Percentiles rank a stretch among this genome's conserved stretches.
phyloP scores from a whole-genome alignment of 768 basidiomycete species.

The Xerocomellus dryophilus region DNA sequence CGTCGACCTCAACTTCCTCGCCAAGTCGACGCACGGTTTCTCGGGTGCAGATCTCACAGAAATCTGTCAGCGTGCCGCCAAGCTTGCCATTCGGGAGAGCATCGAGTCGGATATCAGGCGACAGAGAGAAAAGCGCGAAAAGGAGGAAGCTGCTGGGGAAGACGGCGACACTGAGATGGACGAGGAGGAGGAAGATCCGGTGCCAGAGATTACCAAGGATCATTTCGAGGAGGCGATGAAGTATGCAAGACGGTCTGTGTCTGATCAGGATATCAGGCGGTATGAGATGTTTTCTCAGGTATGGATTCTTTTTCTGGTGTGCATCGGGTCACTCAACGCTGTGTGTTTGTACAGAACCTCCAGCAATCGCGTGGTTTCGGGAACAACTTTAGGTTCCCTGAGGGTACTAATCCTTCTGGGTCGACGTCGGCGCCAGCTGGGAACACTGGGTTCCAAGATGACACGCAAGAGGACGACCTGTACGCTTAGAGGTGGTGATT shows the following conservation, averaged over 20 bases:
- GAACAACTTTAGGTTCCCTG: slow-evolving; percentile 98
- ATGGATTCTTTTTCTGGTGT: slow-evolving; percentile 20
- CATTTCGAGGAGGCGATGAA: slow-evolving; percentile 99
- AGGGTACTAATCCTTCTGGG: slow-evolving; percentile 44
- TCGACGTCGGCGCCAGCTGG: slow-evolving; percentile 45
- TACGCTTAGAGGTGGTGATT: slow-evolving; percentile 56
- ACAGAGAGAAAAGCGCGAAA: slow-evolving; percentile 75
- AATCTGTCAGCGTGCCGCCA: slow-evolving; percentile 96
- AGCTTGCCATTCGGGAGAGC: slow-evolving; percentile 91
- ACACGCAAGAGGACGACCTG: slow-evolving; percentile 85
- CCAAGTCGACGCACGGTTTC: slow-evolving; percentile 94
- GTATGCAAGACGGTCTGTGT: slow-evolving; percentile 94
- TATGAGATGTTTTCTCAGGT: slow-evolving; percentile 99
- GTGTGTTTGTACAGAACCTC: slow-evolving; percentile 56
- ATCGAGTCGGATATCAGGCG: slow-evolving; percentile 88
- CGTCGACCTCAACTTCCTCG: slow-evolving; percentile 82
- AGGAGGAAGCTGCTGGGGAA: slow-evolving; percentile 63
- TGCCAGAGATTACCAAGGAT: slow-evolving; percentile 81
- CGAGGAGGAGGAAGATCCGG: slow-evolving; percentile 79
- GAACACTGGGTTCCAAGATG: slow-evolving; percentile 81
- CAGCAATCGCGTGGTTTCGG: slow-evolving; percentile 93
- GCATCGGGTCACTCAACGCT: neutral
- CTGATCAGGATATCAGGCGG: slow-evolving; percentile 92
- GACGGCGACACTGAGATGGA: slow-evolving; percentile 74
- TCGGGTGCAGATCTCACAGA: slow-evolving; percentile 99